Base-by-base conservation (phyloP, 192 early-diverging fungal species). In the Rhizoclosmatium sp. region DNA sequence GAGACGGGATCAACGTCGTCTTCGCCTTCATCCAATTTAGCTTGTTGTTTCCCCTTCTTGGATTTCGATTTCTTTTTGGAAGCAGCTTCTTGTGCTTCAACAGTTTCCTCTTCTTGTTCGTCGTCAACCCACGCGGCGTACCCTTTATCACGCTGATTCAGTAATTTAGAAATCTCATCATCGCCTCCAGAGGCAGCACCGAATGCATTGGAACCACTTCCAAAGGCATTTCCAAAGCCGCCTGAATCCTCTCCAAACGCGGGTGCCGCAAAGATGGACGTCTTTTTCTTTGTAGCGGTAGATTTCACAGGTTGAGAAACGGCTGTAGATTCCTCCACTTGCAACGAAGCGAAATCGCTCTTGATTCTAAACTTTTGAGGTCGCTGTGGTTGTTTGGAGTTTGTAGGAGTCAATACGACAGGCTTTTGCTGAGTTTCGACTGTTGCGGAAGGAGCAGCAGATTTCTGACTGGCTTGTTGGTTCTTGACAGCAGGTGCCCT, bases 81-180 rank as follows among this genome's bases (percentile, higher is more conserved):
- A 54, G 51, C 51, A 7, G 51, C 5, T 54, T 4, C 60, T 19
- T 68, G 9, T 10, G 47, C 7, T 44, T 31, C 21, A 16, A 68
- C 44, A 67, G 45, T 47, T 41, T 14, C 58, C 23, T 65, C 65
- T 5, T 51, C 77, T 46, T 79, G 61, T 21, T 56, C 72, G 16
- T 81, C 83, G 45, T 84, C 83, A n/a, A 65, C 49, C 83, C 83
- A 81, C 4, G 80, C 80, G 39, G 39, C 39, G 68, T 85, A 82
- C 41, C 74, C 76, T 54, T 72, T 64, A 54, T 85, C 84, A 44
- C 84, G 78, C 40, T 39, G 19, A 1, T 56, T 47, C 40, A 85
- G 47, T 14, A 85, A 71, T 3, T 78, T 65, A 31, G 69, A 59
- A 31, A 82, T 59, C 21, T 76, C 68, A 51, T 62, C 69, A 47